Evolutionary conservation across 108 stramenopile species (phyloP), one percentile per base, ranked within the genome.

Genomic region (Cylindrotheca closterium): DNA sequence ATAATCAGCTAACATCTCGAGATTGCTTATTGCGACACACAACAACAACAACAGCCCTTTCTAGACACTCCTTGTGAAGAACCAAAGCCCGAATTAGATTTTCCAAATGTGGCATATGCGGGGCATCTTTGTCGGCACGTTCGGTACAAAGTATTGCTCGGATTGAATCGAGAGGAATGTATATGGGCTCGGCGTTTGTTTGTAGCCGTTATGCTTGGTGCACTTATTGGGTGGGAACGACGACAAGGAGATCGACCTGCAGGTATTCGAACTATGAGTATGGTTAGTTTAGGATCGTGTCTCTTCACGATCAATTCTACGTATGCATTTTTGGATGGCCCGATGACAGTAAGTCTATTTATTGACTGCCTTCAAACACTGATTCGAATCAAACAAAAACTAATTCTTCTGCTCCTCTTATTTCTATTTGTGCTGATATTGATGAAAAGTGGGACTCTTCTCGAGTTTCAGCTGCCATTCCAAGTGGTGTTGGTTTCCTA

Each of bases 231-330:
- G 0, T 93, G 82, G 81, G 94, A 96, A 75, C 62, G 96, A 2
- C 74, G 93, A 30, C 76, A 80, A 24, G 80, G 82, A 7, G 92
- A 96, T 69, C 75, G 94, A 24, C 93, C 96, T 4, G 96, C 96
- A 8, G 96, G 96, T 0, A 89, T 95, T 3, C 82, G 94, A 31
- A 96, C 94, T 47, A 97, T 97, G 94, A 60, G 73, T 7, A 55
- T 94, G 47, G 96, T 98, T 19, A 79, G 85, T 7, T 66, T 98
- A 23, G 97, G 94, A 25, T 79, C 82, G 23, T 87, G 88, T 50
- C 59, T 96, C 25, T 98, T 96, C 68, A 95, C 93, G 22, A 88
- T 96, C 51, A 81, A 82, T 52, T 85, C 81, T 3, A 64, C 86
- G 19, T 87, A 82, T 75, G 94, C 85, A 10, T 96, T 97, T 73